Conservation (phyloP, 2,329 filamentous ascomycete species). For the Xylaria arbuscula region DNA sequence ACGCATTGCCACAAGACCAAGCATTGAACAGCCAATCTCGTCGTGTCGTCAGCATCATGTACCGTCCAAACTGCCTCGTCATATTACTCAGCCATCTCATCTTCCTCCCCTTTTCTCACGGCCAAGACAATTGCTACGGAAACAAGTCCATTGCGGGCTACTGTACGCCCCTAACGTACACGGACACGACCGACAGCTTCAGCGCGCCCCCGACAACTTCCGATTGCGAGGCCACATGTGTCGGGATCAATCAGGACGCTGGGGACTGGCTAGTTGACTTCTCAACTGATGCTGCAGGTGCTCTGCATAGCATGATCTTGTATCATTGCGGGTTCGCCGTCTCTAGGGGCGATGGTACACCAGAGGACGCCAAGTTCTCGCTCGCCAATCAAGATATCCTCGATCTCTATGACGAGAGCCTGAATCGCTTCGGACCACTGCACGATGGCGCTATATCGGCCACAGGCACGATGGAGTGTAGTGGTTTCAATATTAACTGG, state of each 20-base stretch:
- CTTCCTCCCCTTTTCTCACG: constrained; percentile 3
- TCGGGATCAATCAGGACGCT: constrained; percentile 34
- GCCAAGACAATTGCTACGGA: constrained; percentile 38
- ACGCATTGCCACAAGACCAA: background rate
- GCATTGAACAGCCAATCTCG: background rate
- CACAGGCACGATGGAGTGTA: constrained; percentile 43
- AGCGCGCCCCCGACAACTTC: constrained; percentile 21
- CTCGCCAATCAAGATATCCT: constrained; percentile 45
- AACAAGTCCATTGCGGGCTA: constrained; percentile 35
- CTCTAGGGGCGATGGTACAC: constrained; percentile 34
- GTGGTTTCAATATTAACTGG: constrained; percentile 38
- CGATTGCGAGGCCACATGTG: constrained; percentile 42
- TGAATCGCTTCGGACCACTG: constrained; percentile 35
- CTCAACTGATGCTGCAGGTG: constrained; percentile 33
- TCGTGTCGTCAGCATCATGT: constrained; percentile 15
- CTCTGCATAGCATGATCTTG: constrained; percentile 35
- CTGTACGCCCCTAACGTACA: constrained; percentile 42
- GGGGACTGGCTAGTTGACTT: constrained; percentile 46
- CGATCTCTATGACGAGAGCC: constrained; percentile 36
- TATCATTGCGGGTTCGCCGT: constrained; percentile 40
- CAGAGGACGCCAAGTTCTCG: constrained; percentile 29
- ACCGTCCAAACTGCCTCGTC: constrained; percentile 6
- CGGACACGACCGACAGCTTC: constrained; percentile 35
- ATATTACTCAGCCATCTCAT: constrained; percentile 26
- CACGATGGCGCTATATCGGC: constrained; percentile 42